phyloP scores from a whole-genome alignment of 148 eudicot genomes.

The Chenopodium suecicum region DNA sequence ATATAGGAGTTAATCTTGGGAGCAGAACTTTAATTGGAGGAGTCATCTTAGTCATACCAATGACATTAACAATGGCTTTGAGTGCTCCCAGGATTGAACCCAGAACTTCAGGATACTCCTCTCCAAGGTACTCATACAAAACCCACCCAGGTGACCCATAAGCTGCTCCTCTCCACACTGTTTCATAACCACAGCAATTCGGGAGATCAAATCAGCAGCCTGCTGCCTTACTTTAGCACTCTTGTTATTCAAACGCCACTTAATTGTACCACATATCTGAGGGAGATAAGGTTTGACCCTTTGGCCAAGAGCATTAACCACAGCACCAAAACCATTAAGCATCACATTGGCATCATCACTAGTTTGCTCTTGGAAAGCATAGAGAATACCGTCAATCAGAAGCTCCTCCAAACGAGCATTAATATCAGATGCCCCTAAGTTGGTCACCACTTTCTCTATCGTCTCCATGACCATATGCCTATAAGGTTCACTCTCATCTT shows the following conservation, averaged over 20 bases:
- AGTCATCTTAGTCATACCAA: constrained; percentile 98
- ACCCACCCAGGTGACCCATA: constrained; percentile 98
- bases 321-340: constrained; percentile 99
- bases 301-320: constrained; percentile 88
- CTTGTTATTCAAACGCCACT: constrained; percentile 96
- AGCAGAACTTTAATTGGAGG: constrained; percentile 94
- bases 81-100: constrained; percentile 93
- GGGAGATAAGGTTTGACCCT: constrained; percentile 96
- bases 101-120: constrained; percentile 94
- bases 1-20: constrained; percentile 81
- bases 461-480: constrained; percentile 99
- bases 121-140: constrained; percentile 87
- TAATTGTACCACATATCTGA: constrained; percentile 96
- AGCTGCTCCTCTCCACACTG: constrained; percentile 98
- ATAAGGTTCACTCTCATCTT: constrained; percentile 96
- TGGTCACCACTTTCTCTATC: constrained; percentile 89
- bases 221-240: constrained; percentile 98
- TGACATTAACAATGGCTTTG: constrained; percentile 90
- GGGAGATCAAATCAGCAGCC: constrained; percentile 89
- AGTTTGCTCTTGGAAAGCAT: constrained; percentile 97
- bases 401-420: constrained; percentile 95
- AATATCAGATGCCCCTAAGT: constrained; percentile 92
- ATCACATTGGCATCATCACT: constrained; percentile 98
- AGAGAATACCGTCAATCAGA: constrained; percentile 88
- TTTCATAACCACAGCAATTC: constrained; percentile 96